Percentiles rank a stretch among this genome's conserved stretches.
Conservation (phyloP, 306 rosid species). For the Cicer bijugum region DNA sequence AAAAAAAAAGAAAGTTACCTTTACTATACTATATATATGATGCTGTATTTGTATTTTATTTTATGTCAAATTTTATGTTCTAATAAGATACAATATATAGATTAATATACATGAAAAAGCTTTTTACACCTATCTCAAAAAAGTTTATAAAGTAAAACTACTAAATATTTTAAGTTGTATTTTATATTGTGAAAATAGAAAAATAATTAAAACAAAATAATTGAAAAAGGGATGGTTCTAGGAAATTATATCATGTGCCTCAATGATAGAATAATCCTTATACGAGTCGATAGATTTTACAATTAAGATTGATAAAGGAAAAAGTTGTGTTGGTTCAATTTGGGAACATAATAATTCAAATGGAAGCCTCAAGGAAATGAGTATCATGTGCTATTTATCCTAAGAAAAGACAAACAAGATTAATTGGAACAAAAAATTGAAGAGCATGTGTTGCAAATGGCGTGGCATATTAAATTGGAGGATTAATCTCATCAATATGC, state of each 20-base stretch:
- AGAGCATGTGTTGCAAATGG: conserved; percentile 29
- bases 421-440: conserved; percentile 28
- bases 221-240: conserved; percentile 35
- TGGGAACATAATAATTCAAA: conserved; percentile 38
- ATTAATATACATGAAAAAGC: no score
- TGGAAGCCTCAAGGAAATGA: conserved; percentile 61
- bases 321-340: conserved; percentile 16
- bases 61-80: no score
- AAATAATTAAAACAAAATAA: conserved; percentile 26
- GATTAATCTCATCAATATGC: not conserved
- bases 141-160: no score
- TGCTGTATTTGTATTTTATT: no score
- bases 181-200: not conserved
- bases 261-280: conserved; percentile 7
- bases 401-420: conserved; percentile 12
- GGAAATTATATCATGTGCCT: conserved; percentile 41
- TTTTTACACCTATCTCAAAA: no score
- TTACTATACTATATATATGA: no score
- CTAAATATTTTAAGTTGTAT: no score
- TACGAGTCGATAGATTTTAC: conserved; percentile 10
- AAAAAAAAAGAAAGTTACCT: no score
- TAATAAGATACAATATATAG: no score
- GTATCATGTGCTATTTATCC: conserved; percentile 48
- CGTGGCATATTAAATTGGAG: conserved; percentile 21
- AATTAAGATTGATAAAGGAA: conserved; percentile 9